A percentile compares a stretch with the other conserved stretches of the same genome.
Conservation (phyloP, 352 stramenopile genomes). For the Plasmopara halstedii region DNA sequence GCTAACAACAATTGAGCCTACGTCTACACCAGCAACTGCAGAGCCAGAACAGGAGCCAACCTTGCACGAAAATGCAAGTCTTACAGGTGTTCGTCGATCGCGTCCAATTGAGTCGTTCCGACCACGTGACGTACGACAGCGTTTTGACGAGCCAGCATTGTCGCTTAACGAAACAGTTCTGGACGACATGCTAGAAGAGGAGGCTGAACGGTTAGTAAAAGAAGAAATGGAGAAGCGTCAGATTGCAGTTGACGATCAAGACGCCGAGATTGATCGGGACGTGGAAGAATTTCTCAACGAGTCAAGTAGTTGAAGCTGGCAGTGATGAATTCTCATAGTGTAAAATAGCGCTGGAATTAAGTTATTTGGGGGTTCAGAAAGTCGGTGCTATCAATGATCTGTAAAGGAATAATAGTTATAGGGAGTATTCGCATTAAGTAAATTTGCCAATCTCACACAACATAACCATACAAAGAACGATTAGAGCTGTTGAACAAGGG, state of each 20-base stretch:
- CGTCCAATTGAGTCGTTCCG: slow-evolving; percentile 17
- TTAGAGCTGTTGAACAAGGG: too few relatives aligned
- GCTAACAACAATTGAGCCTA: neutral
- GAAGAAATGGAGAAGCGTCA: slow-evolving; percentile 38
- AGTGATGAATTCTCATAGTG: slow-evolving; percentile 1
- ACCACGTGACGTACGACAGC: slow-evolving; percentile 48
- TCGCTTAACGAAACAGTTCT: slow-evolving; percentile 23
- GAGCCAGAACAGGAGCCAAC: slow-evolving; percentile 16
- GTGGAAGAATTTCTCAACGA: slow-evolving; percentile 59
- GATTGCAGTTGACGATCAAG: slow-evolving; percentile 10
- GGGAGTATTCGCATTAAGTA: neutral
- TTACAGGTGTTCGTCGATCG: slow-evolving; percentile 33
- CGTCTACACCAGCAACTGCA: neutral
- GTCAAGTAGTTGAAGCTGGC: slow-evolving; percentile 6
- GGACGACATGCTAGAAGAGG: slow-evolving; percentile 54
- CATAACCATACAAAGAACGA: too few relatives aligned
- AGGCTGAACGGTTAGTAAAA: slow-evolving; percentile 46
- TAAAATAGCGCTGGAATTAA: slow-evolving; percentile 10
- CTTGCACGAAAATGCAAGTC: slow-evolving; percentile 17
- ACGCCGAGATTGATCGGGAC: slow-evolving; percentile 44
- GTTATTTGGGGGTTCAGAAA: neutral
- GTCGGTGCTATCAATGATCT: too few relatives aligned
- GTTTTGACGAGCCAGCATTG: slow-evolving; percentile 22
- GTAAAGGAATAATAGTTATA: slow-evolving; percentile 11
- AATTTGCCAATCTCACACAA: too few relatives aligned